Evolutionary conservation across 257 asterid genomes (phyloP).

Genomic region (Thymus quinquecostatus): DNA sequence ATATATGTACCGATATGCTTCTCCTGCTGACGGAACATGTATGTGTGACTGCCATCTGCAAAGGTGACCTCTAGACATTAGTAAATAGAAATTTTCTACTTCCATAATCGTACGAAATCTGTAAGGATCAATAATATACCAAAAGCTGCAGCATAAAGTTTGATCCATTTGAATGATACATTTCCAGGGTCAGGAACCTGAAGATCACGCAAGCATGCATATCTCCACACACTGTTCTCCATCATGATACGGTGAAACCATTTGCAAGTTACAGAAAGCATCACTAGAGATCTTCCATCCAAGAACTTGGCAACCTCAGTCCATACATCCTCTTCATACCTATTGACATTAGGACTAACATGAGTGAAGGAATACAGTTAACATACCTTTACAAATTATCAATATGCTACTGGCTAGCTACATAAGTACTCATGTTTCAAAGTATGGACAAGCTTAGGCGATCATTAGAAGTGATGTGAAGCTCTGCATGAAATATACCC

Average conservation of each 20-base stretch:
- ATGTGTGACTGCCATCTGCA: conserved; percentile 98
- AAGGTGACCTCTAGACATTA: conserved; percentile 24
- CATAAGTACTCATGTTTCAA: background rate
- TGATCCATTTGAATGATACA: conserved; percentile 73
- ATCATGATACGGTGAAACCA: conserved; percentile 76
- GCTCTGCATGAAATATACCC: conserved; percentile 22
- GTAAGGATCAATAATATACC: conserved; percentile 51
- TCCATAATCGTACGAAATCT: conserved; percentile 16
- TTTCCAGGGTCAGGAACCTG: conserved; percentile 83
- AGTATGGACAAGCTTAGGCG: background rate
- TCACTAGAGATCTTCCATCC: conserved; percentile 89
- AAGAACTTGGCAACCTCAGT: conserved; percentile 88
- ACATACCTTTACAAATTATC: background rate
- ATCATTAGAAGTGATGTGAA: conserved; percentile 16
- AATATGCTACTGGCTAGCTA: background rate
- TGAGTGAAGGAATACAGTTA: conserved; percentile 24
- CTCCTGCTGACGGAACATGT: conserved; percentile 76
- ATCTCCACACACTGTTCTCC: conserved; percentile 84
- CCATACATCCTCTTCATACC: conserved; percentile 93
- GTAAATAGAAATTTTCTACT: background rate
- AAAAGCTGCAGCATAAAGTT: conserved; percentile 78
- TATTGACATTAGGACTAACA: conserved; percentile 35
- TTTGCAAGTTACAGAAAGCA: conserved; percentile 76
- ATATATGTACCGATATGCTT: conserved; percentile 77
- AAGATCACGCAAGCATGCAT: conserved; percentile 89